Evolutionary conservation across 257 asterid genomes (phyloP), one percentile per base, ranked within the genome.

Genomic region (Linaria vulgaris): DNA sequence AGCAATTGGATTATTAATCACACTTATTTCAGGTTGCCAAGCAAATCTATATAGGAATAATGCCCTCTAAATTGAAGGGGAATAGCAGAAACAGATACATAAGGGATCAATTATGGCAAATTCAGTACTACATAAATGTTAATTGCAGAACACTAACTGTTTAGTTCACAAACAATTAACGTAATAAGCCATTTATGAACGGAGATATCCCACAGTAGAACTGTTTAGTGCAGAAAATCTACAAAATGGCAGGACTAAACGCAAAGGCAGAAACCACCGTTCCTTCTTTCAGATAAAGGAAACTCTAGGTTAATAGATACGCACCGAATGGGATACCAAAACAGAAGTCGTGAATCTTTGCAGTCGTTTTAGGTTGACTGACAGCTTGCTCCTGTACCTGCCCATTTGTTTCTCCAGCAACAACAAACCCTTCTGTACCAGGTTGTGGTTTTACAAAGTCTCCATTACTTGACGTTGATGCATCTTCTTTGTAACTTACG

Each of bases 271-370:
- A 37, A 66, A 57, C 23, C 37, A 37, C 12, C 17, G 16, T 25
- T 30, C 45, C 23, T 25, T 47, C 49, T 16, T 54, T 5, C 1
- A 17, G 16, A 67, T 17, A 54, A 44, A 10, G 21, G 37, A 58
- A 45, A 71, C 31, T 64, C 14, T 20, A 50, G 14, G 47, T 43
- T 61, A 38, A 49, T 17, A 20, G 14, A 56, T 55, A 78, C 90
- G 79, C 66, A 87, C 97, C 98, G 47, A 83, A 92, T 58, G 98
- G 98, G 66, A 92, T 92, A 58, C 97, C 97, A 45, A 92, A 75
- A 71, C 98, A 92, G 76, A 92, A 92, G 63, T 92, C 98, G 24
- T 89, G 98, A 73, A 87, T 89, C 81, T 72, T 89, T 44, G 97
- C 97, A 27, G 89, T 87, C 71, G 61, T 83, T 72, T 63, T 76